A percentile compares a stretch with the other conserved stretches of the same genome.
Conservation (phyloP, 768 basidiomycete genomes). For the Chlorophyllum brunneum region DNA sequence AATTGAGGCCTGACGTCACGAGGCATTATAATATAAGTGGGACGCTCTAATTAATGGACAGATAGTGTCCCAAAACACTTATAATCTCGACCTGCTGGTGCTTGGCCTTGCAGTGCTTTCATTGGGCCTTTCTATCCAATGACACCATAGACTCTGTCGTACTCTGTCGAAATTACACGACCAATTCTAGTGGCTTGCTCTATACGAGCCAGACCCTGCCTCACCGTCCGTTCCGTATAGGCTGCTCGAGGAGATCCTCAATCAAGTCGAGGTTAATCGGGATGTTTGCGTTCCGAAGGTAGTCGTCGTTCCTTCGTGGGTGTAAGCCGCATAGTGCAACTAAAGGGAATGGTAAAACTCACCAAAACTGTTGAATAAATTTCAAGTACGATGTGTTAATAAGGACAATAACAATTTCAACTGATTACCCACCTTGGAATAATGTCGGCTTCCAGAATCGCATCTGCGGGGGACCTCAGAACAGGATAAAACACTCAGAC, state of each 20-base stretch:
- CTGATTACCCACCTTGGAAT: constrained; percentile 69
- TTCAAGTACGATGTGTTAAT: neutral
- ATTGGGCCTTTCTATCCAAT: too few relatives aligned
- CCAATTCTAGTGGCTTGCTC: too few relatives aligned
- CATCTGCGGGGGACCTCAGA: constrained; percentile 44
- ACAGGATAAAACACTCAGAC: too few relatives aligned
- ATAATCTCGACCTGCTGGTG: neutral
- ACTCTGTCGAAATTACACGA: too few relatives aligned
- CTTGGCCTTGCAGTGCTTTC: too few relatives aligned
- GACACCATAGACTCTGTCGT: too few relatives aligned
- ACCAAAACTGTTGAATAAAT: constrained; percentile 38
- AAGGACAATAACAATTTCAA: neutral
- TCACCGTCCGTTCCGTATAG: too few relatives aligned
- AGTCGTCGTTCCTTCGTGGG: constrained; percentile 47
- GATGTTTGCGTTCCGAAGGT: constrained; percentile 42
- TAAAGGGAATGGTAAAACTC: constrained; percentile 11
- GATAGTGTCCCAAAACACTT: too few relatives aligned
- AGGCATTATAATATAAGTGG: too few relatives aligned
- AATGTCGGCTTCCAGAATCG: constrained; percentile 89
- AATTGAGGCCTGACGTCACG: too few relatives aligned
- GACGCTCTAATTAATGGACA: too few relatives aligned
- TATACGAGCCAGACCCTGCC: too few relatives aligned
- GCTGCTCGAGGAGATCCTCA: constrained; percentile 34
- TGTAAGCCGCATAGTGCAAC: neutral
- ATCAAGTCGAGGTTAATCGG: constrained; percentile 37